Evolutionary conservation across 352 stramenopile genomes (phyloP).

Genomic region (Phytophthora syringae): DNA sequence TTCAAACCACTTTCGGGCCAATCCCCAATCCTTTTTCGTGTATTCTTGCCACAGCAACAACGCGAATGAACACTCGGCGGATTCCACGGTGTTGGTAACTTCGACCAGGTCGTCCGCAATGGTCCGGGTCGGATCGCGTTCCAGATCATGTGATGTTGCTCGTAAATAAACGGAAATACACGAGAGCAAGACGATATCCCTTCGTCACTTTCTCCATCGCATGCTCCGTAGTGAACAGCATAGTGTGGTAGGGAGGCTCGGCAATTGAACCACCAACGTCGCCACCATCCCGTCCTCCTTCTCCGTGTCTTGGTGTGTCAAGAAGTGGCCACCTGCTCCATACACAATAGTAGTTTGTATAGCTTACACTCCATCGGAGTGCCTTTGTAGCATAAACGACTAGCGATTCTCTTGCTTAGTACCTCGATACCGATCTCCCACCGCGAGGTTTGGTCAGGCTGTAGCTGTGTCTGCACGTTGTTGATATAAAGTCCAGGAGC

Average conservation of each 20-base stretch:
- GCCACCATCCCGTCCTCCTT: neutral
- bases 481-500: slow-evolving; percentile 16
- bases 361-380: slow-evolving; percentile 6
- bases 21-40: neutral
- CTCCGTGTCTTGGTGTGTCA: neutral
- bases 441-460: neutral
- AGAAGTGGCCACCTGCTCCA: neutral
- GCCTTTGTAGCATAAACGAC: slow-evolving; percentile 10
- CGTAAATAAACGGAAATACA: slow-evolving; percentile 1
- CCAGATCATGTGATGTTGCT: neutral
- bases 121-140: neutral
- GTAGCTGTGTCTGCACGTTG: slow-evolving; percentile 6
- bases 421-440: slow-evolving; percentile 5
- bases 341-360: neutral
- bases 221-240: slow-evolving; percentile 1
- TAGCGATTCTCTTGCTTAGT: neutral
- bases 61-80: slow-evolving; percentile 37
- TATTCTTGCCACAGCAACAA: slow-evolving; percentile 15
- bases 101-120: slow-evolving; percentile 2
- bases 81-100: slow-evolving; percentile 33
- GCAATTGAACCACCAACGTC: no score
- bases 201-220: neutral
- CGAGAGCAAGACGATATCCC: neutral
- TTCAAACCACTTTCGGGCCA: no score
- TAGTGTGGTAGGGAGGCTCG: neutral